These are phyloP conservation scores for Lactarius evosmus DNA, from an alignment of 768 basidiomycete species.

Conservation along the genomic window DNA sequence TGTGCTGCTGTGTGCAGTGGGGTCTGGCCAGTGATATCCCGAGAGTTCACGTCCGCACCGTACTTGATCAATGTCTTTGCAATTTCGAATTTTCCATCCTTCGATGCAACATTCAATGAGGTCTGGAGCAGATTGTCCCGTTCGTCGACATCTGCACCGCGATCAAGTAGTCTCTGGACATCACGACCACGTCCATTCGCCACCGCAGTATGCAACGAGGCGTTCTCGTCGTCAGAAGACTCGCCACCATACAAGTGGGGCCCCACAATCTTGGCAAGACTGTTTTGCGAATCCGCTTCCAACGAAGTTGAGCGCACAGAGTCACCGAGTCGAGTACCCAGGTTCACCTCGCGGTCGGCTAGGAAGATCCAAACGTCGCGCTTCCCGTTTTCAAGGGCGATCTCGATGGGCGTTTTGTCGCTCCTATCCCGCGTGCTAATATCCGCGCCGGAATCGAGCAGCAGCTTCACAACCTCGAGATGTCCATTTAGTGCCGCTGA, in stretches of 20 bases:
- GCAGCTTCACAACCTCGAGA: background rate
- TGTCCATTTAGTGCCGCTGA: background rate
- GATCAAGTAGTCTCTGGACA: background rate
- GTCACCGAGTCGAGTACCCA: background rate
- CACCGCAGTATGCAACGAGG: background rate
- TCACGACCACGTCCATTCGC: background rate
- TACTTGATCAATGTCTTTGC: background rate
- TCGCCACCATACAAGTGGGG: no score
- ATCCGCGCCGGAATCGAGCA: background rate
- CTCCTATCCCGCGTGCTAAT: background rate
- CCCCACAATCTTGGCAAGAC: background rate
- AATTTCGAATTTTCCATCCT: background rate
- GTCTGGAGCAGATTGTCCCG: background rate
- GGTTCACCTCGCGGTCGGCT: background rate
- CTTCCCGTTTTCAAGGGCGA: background rate
- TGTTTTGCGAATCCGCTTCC: background rate
- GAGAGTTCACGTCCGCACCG: background rate
- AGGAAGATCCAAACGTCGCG: background rate
- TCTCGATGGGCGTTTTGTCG: background rate
- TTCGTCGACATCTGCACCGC: background rate
- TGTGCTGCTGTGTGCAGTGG: background rate
- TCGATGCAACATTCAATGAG: background rate
- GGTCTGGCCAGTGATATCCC: background rate
- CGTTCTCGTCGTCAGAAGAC: background rate
- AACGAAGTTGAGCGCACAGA: background rate